These are phyloP conservation scores for Saussurea involucrata DNA, from an alignment of 129 eudicot species.

Conservation along the genomic window DNA sequence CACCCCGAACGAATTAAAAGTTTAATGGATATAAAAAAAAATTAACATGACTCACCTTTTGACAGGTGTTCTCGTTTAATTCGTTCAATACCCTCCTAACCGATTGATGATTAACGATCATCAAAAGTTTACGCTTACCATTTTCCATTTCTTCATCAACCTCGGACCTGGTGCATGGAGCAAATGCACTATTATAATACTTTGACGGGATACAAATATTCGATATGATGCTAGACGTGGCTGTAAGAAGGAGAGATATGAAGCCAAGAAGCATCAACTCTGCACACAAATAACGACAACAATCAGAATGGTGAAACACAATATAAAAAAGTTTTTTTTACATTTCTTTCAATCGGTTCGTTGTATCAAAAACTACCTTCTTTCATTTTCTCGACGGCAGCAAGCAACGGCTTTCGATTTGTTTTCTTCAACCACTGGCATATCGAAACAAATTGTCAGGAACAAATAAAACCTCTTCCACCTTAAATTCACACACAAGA, in stretches of 20 bases:
- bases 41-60: constrained; percentile 52
- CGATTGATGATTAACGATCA: constrained; percentile 32
- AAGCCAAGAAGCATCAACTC: constrained; percentile 99
- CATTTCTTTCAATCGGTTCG: not conserved
- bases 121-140: constrained; percentile 53
- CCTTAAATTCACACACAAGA: not conserved
- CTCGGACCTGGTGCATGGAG: constrained; percentile 80
- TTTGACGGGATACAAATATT: constrained; percentile 84
- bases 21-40: not conserved
- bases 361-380: constrained; percentile 56
- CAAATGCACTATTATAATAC: constrained; percentile 69
- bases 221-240: constrained; percentile 88
- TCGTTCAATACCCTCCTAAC: constrained; percentile 60
- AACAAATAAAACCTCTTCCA: constrained; percentile 12
- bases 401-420: constrained; percentile 85
- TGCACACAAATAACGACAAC: constrained; percentile 33
- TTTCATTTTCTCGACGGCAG: constrained; percentile 97
- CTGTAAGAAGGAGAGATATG: constrained; percentile 92
- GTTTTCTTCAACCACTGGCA: constrained; percentile 91
- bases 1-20: not conserved
- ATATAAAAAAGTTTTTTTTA: not conserved
- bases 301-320: not conserved
- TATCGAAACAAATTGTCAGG: constrained; percentile 9
- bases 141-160: constrained; percentile 59
- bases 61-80: constrained; percentile 66